These are phyloP conservation scores for Rhizomucor miehei DNA, from an alignment of 371 early-diverging fungal genomes.

Conservation along the genomic window DNA sequence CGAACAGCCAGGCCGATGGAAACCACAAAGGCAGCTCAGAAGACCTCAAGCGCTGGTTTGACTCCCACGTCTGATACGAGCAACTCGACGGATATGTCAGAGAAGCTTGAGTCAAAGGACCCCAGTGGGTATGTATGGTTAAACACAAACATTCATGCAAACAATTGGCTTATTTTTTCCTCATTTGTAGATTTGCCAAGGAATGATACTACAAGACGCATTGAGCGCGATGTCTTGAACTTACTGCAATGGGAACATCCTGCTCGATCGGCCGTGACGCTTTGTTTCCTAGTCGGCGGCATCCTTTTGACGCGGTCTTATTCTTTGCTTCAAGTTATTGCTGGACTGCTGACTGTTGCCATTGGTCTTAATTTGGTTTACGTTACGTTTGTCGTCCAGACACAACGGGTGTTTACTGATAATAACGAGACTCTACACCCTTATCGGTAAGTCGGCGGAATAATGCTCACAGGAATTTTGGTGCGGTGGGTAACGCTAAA, in stretches of 20 bases:
- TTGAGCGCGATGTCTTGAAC: slow-evolving; percentile 23
- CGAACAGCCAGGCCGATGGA: neutral
- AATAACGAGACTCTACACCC: slow-evolving; percentile 30
- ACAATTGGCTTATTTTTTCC: neutral
- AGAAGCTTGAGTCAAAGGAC: too few relatives aligned
- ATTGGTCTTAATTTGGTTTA: slow-evolving; percentile 41
- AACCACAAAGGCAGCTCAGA: neutral
- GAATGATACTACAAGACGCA: slow-evolving; percentile 34
- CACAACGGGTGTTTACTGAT: slow-evolving; percentile 28
- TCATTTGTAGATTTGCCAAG: slow-evolving; percentile 16
- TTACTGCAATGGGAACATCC: slow-evolving; percentile 43
- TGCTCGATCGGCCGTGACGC: slow-evolving; percentile 28
- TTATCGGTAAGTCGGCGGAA: slow-evolving; percentile 21
- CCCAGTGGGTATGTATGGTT: too few relatives aligned
- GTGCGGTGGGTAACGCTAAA: too few relatives aligned
- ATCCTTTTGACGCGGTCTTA: slow-evolving; percentile 37
- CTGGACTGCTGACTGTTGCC: slow-evolving; percentile 29
- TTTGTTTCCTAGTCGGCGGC: slow-evolving; percentile 20
- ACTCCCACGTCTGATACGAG: neutral
- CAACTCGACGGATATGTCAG: neutral
- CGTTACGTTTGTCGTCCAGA: slow-evolving; percentile 33
- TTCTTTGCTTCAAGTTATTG: slow-evolving; percentile 34
- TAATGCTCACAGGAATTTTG: neutral
- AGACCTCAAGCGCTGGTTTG: too few relatives aligned
- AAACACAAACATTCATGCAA: too few relatives aligned